Conservation (phyloP, 2,329 filamentous ascomycete genomes). For the Alternaria hordeiaustralica region DNA sequence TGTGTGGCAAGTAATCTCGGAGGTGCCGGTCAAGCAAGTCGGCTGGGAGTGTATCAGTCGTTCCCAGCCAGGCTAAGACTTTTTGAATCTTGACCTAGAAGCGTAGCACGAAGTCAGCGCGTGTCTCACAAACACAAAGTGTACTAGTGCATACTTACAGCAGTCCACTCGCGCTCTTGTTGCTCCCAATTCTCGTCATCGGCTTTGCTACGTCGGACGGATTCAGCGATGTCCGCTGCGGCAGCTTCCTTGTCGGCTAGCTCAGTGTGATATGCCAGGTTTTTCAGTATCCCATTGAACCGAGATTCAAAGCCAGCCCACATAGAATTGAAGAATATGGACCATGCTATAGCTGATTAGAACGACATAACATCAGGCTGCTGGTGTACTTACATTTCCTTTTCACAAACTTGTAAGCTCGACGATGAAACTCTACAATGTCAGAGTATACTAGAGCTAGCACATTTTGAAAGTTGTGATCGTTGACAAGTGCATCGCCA, state of each 20-base stretch:
- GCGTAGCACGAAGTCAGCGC: background rate
- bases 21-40: background rate
- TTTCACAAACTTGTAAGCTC: background rate
- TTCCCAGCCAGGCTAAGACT: background rate
- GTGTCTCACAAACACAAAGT: background rate
- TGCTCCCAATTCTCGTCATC: background rate
- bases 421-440: background rate
- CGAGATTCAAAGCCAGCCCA: conserved; percentile 1
- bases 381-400: background rate
- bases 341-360: background rate
- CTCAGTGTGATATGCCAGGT: background rate
- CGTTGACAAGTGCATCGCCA: background rate
- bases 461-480: background rate
- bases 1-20: background rate
- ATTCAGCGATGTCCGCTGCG: conserved; percentile 25
- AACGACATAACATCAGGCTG: background rate
- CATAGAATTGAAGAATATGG: background rate
- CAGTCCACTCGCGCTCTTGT: background rate
- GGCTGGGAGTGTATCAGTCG: background rate
- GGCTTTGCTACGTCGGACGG: background rate
- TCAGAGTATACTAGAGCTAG: background rate
- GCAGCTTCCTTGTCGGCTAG: conserved; percentile 33
- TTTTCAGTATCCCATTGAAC: background rate
- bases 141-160: background rate
- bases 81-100: background rate